These are phyloP conservation scores for Chrysanthemum seticuspe DNA, from an alignment of 129 eudicot genomes.

Conservation along the genomic window DNA sequence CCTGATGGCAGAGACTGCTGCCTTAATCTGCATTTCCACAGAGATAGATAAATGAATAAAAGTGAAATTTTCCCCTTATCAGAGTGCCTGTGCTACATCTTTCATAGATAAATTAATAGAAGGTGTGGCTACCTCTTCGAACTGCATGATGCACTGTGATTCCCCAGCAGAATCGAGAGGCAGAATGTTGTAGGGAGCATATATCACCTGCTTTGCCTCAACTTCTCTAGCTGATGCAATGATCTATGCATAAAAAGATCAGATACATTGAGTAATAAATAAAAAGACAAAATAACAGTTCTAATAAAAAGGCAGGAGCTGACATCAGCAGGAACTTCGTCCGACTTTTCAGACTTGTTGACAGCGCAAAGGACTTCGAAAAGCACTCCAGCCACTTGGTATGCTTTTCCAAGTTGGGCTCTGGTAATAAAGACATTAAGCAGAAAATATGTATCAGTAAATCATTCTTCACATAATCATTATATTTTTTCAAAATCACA, in stretches of 20 bases:
- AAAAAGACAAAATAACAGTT: slow-evolving; percentile 11
- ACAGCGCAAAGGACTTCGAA: slow-evolving; percentile 98
- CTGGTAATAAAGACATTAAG: slow-evolving; percentile 37
- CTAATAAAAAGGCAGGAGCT: slow-evolving; percentile 21
- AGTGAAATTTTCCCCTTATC: neutral
- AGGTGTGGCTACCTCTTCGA: slow-evolving; percentile 71
- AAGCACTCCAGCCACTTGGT: slow-evolving; percentile 93
- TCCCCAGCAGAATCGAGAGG: slow-evolving; percentile 96
- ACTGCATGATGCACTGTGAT: slow-evolving; percentile 91
- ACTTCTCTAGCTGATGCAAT: slow-evolving; percentile 98
- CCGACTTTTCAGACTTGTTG: slow-evolving; percentile 91
- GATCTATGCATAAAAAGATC: slow-evolving; percentile 46
- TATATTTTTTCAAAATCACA: slow-evolving; percentile 9
- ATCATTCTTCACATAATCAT: neutral
- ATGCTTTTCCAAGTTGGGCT: slow-evolving; percentile 96
- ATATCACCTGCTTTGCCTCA: slow-evolving; percentile 84
- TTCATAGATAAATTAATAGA: neutral
- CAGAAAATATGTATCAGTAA: slow-evolving; percentile 13
- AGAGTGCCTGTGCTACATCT: neutral
- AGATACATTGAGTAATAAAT: neutral
- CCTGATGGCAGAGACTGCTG: slow-evolving; percentile 76
- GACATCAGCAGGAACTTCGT: slow-evolving; percentile 95
- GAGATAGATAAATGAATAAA: neutral
- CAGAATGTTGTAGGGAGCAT: slow-evolving; percentile 92
- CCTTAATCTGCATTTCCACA: slow-evolving; percentile 68